phyloP scores from a whole-genome alignment of 2,329 filamentous ascomycete species.

The Aureobasidium lini region DNA sequence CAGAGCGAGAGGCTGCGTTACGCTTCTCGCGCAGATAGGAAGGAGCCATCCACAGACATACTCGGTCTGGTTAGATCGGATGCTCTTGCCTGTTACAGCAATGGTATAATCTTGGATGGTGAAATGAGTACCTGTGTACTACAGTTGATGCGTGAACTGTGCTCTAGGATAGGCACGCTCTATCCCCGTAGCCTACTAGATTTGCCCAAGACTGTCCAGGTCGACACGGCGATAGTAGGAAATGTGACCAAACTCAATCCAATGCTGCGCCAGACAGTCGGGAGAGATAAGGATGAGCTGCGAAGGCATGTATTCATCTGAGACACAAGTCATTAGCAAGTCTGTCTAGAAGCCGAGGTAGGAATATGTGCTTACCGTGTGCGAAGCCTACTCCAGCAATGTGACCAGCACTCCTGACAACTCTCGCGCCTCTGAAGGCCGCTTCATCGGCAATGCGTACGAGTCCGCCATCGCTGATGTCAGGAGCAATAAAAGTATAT shows the following conservation, averaged over 20 bases:
- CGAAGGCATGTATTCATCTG: constrained; percentile 67
- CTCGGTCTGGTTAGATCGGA: neutral
- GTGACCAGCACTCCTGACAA: constrained; percentile 70
- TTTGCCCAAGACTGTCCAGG: constrained; percentile 25
- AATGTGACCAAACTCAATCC: constrained; percentile 53
- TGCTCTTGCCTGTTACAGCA: neutral
- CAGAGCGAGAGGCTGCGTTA: neutral
- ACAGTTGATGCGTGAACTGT: neutral
- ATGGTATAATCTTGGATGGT: no score
- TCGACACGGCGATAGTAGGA: constrained; percentile 43
- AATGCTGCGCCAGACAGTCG: constrained; percentile 74
- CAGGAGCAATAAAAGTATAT: constrained; percentile 70
- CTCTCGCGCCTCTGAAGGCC: constrained; percentile 64
- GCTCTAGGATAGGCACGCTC: no score
- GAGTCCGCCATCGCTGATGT: constrained; percentile 62
- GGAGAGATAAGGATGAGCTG: constrained; percentile 72
- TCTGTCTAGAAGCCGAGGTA: neutral
- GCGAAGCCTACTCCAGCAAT: constrained; percentile 66
- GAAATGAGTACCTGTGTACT: neutral
- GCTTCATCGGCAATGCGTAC: constrained; percentile 57
- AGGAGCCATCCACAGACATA: neutral
- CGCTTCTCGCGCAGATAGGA: neutral
- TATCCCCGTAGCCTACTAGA: neutral
- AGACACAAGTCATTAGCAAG: neutral
- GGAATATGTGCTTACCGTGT: constrained; percentile 50